These are phyloP conservation scores for Uronychia binucleata DNA, from an alignment of 73 alveolate genomes.

Conservation along the genomic window DNA sequence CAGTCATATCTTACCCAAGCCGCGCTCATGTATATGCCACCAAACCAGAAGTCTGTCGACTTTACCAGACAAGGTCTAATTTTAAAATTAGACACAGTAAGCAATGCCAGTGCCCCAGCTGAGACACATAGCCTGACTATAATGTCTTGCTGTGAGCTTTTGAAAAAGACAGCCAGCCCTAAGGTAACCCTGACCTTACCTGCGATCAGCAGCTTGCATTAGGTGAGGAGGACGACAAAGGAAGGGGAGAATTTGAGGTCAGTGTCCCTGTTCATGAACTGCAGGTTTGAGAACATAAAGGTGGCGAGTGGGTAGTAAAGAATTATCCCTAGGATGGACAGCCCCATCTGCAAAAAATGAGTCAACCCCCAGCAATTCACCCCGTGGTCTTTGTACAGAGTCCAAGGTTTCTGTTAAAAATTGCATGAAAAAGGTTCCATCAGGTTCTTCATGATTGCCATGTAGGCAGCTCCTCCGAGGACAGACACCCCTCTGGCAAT, in stretches of 20 bases:
- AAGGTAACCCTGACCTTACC: neutral
- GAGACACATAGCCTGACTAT: slow-evolving; percentile 1
- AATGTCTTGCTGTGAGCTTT: neutral
- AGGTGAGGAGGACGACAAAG: slow-evolving; percentile 33
- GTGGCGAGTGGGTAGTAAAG: slow-evolving; percentile 64
- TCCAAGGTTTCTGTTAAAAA: slow-evolving; percentile 4
- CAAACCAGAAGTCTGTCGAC: neutral
- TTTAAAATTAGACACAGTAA: neutral
- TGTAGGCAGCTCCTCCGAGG: slow-evolving; percentile 16
- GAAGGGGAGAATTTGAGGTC: slow-evolving; percentile 60
- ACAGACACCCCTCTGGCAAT: slow-evolving; percentile 5
- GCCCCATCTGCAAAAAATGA: slow-evolving; percentile 26
- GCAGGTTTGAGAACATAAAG: slow-evolving; percentile 50
- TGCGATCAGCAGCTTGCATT: slow-evolving; percentile 52
- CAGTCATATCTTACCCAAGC: neutral
- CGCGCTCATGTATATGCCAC: neutral
- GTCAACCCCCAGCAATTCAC: neutral
- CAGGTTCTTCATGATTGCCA: slow-evolving; percentile 2
- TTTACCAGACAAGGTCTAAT: slow-evolving; percentile 8
- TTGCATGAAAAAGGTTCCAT: slow-evolving; percentile 15
- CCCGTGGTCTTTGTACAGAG: slow-evolving; percentile 4
- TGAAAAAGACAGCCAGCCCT: slow-evolving; percentile 41
- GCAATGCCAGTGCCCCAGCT: neutral
- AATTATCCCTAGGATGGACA: slow-evolving; percentile 20
- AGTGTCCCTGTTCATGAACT: slow-evolving; percentile 28